Conservation (phyloP, 352 stramenopile genomes). For the Phytophthora megakarya region DNA sequence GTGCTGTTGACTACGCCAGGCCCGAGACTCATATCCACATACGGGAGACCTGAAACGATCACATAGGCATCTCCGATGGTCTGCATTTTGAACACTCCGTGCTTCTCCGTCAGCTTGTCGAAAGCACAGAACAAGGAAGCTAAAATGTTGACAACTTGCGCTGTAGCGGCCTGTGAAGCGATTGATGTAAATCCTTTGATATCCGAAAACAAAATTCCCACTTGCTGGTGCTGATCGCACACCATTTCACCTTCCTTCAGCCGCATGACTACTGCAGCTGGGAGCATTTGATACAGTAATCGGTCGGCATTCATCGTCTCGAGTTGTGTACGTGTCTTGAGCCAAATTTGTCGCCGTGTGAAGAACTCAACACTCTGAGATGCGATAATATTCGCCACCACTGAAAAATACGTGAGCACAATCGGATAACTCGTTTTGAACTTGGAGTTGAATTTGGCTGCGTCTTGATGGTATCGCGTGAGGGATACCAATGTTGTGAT, state of each 20-base stretch:
- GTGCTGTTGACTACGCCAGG: slow-evolving; percentile 44
- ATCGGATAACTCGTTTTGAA: slow-evolving; percentile 86
- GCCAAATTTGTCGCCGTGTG: slow-evolving; percentile 81
- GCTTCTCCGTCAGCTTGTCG: slow-evolving; percentile 91
- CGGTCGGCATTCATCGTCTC: slow-evolving; percentile 86
- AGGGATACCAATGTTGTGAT: slow-evolving; percentile 49
- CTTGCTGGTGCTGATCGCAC: slow-evolving; percentile 86
- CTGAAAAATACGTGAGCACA: slow-evolving; percentile 79
- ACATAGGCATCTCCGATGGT: slow-evolving; percentile 94
- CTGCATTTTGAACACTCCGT: slow-evolving; percentile 94
- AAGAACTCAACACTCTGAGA: slow-evolving; percentile 84
- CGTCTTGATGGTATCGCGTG: slow-evolving; percentile 52
- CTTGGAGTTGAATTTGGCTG: slow-evolving; percentile 64
- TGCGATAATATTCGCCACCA: slow-evolving; percentile 83
- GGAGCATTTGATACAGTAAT: slow-evolving; percentile 89
- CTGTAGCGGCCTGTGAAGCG: slow-evolving; percentile 76
- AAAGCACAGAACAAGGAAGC: slow-evolving; percentile 92
- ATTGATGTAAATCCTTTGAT: slow-evolving; percentile 94
- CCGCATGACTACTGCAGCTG: slow-evolving; percentile 79
- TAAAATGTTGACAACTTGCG: slow-evolving; percentile 91
- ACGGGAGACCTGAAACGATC: slow-evolving; percentile 86
- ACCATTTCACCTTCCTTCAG: slow-evolving; percentile 86
- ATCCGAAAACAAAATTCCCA: slow-evolving; percentile 91
- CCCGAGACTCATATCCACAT: slow-evolving; percentile 84
- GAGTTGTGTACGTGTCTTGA: slow-evolving; percentile 81